Conservation (phyloP, 345 rosid species). For the Ricinus communis region DNA sequence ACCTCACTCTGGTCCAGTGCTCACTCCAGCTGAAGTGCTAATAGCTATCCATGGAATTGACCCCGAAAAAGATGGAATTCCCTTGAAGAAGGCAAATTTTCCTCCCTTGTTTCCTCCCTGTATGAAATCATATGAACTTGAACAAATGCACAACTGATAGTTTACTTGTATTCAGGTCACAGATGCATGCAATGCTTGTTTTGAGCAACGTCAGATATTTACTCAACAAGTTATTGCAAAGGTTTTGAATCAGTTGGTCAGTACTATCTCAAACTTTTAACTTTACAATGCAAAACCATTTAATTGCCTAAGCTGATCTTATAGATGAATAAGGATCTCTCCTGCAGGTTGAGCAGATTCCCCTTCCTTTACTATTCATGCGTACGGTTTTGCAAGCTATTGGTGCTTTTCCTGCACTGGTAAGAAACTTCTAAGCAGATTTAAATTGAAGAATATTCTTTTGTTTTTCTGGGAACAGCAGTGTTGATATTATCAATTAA, state of each 20-base stretch:
- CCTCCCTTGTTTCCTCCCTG: constrained; percentile 11
- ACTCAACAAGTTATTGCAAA: constrained; percentile 94
- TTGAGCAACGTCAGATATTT: constrained; percentile 80
- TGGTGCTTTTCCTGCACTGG: constrained; percentile 95
- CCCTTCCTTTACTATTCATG: constrained; percentile 97
- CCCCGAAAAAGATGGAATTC: constrained; percentile 85
- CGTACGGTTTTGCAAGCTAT: constrained; percentile 96
- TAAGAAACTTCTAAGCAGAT: constrained; percentile 30
- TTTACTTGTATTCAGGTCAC: constrained; percentile 60
- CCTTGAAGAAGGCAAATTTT: constrained; percentile 74
- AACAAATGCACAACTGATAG: constrained; percentile 17
- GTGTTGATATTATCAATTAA: not conserved
- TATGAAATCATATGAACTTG: constrained; percentile 14
- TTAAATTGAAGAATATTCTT: constrained; percentile 1
- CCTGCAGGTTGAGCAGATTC: constrained; percentile 94
- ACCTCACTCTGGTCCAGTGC: constrained; percentile 59
- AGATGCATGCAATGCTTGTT: constrained; percentile 94
- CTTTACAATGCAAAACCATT: constrained; percentile 10
- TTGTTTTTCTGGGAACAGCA: not conserved
- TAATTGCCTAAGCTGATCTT: constrained; percentile 11
- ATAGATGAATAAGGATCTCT: constrained; percentile 18
- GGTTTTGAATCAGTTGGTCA: constrained; percentile 95
- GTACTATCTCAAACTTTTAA: constrained; percentile 22
- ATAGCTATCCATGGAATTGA: constrained; percentile 92
- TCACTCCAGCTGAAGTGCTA: constrained; percentile 79